Conservation (phyloP, 148 eudicot genomes). For the Amaranthus palmeri region DNA sequence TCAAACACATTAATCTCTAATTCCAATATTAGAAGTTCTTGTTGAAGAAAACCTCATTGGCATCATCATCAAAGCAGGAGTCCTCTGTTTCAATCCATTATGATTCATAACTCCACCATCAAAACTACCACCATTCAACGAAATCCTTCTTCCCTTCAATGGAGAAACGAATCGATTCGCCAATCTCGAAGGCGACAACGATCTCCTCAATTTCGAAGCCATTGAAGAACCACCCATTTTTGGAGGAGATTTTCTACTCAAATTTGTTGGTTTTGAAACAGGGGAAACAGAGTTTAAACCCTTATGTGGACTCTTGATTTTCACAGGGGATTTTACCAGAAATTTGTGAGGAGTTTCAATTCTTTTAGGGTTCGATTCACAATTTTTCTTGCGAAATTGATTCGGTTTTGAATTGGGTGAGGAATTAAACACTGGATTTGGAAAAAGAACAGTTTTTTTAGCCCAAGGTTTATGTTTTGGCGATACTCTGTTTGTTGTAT, state of each 20-base stretch:
- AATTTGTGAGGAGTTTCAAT: constrained; percentile 69
- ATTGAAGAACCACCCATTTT: constrained; percentile 22
- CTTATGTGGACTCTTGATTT: constrained; percentile 44
- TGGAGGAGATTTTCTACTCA: constrained; percentile 28
- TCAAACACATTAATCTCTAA: constrained; percentile 4
- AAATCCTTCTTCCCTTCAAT: constrained; percentile 55
- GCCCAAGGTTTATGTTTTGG: constrained; percentile 91
- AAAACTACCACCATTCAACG: constrained; percentile 19
- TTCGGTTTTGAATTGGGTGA: constrained; percentile 55
- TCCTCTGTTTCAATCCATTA: constrained; percentile 54
- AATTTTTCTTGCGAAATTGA: constrained; percentile 51
- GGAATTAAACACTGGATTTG: constrained; percentile 74
- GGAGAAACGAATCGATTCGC: constrained; percentile 78
- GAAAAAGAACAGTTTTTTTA: constrained; percentile 77
- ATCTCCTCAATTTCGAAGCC: constrained; percentile 48
- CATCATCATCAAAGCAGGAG: constrained; percentile 34
- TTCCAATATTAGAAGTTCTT: constrained; percentile 20
- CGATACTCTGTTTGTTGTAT: constrained; percentile 69
- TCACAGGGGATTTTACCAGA: constrained; percentile 65
- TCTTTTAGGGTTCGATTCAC: constrained; percentile 52
- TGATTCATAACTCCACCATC: constrained; percentile 25
- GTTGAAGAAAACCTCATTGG: constrained; percentile 42
- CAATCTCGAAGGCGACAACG: constrained; percentile 75
- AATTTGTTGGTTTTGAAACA: constrained; percentile 27
- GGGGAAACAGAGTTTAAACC: constrained; percentile 35